phyloP scores from a whole-genome alignment of 1,284 basidiomycete genomes.

The Ustilago trichophora region DNA sequence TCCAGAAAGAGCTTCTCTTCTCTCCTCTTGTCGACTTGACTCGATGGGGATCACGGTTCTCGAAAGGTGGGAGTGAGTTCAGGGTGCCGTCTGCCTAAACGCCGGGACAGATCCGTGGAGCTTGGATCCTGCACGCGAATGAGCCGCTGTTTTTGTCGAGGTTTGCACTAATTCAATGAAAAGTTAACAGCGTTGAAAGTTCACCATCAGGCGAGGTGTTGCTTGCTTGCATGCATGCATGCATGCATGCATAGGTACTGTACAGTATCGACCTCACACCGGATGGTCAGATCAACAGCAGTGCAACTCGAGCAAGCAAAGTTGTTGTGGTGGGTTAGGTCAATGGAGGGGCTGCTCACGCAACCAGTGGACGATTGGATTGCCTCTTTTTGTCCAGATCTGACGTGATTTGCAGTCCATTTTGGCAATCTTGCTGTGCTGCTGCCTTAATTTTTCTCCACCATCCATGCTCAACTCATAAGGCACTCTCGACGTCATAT shows the following conservation, averaged over 20 bases:
- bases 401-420: slow-evolving; percentile 34
- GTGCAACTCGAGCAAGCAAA: too few species aligned
- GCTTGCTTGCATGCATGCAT: slow-evolving; percentile 1
- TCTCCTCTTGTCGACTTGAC: too few species aligned
- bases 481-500: slow-evolving; percentile 8
- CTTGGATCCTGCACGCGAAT: background rate
- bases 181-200: background rate
- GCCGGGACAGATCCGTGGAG: slow-evolving; percentile 10
- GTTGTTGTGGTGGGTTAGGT: background rate
- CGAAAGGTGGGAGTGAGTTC: too few species aligned
- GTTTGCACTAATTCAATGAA: too few species aligned
- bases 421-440: background rate
- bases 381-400: slow-evolving; percentile 25
- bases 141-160: too few species aligned
- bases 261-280: too few species aligned
- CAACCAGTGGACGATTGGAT: slow-evolving; percentile 4
- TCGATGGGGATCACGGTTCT: too few species aligned
- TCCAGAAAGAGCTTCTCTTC: too few species aligned
- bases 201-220: too few species aligned
- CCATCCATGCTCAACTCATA: background rate
- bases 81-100: slow-evolving; percentile 2
- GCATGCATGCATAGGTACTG: too few species aligned
- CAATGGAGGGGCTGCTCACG: slow-evolving; percentile 1
- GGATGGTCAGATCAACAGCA: too few species aligned
- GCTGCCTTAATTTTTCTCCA: slow-evolving; percentile 1